Evolutionary conservation across 352 stramenopile genomes (phyloP).

Genomic region (Globisporangium middletonii): DNA sequence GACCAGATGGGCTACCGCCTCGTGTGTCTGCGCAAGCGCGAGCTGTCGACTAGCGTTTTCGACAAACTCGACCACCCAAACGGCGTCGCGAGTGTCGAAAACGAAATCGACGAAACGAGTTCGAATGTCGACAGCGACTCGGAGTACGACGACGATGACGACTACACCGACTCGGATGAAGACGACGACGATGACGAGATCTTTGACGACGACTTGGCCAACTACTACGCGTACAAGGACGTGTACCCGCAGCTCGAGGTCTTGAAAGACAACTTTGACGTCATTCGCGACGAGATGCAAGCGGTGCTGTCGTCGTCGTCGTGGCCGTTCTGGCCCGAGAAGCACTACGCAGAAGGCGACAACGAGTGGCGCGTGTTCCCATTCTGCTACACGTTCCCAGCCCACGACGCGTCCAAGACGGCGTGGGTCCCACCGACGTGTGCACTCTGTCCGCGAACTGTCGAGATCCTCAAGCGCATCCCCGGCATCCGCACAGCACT

Average conservation of each 20-base stretch:
- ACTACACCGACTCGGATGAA: conserved; percentile 25
- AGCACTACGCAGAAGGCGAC: conserved; percentile 68
- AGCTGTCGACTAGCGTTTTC: background rate
- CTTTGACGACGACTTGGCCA: conserved; percentile 61
- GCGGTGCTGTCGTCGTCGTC: conserved; percentile 42
- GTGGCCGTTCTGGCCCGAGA: conserved; percentile 84
- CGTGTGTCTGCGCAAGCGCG: conserved; percentile 32
- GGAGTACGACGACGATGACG: conserved; percentile 23
- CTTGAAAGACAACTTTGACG: conserved; percentile 57
- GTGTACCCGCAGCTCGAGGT: conserved; percentile 75
- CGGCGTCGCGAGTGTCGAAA: conserved; percentile 7
- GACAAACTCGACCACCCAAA: conserved; percentile 10
- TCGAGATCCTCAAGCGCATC: conserved; percentile 56
- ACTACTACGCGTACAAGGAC: conserved; percentile 71
- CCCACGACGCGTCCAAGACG: conserved; percentile 77
- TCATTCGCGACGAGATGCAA: conserved; percentile 78
- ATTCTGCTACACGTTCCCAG: conserved; percentile 89
- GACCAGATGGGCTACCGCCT: conserved; percentile 49
- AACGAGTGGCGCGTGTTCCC: conserved; percentile 86
- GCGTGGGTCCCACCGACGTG: conserved; percentile 78
- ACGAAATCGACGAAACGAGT: background rate
- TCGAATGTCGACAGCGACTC: too few relatives aligned
- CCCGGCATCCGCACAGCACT: conserved; percentile 75
- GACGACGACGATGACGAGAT: conserved; percentile 48
- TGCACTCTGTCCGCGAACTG: conserved; percentile 71